Percentiles rank a stretch among this genome's conserved stretches.
These are phyloP conservation scores for Yarrowia sp. DNA, from an alignment of 805 yeast genomes.

Conservation along the genomic window DNA sequence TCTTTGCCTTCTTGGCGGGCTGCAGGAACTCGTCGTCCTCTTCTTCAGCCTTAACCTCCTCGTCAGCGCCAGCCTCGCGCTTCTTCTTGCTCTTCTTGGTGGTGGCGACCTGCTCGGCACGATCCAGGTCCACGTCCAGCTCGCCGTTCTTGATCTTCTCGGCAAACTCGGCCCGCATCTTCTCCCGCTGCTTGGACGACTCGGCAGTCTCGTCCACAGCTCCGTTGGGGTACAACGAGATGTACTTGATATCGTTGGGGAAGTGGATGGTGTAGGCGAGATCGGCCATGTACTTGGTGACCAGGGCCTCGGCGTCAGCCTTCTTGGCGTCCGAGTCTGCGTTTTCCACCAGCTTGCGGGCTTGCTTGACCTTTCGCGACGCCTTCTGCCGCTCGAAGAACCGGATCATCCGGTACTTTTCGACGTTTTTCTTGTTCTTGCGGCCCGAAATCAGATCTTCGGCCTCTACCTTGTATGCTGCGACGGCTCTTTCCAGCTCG, in stretches of 20 bases:
- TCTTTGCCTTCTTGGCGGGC: conserved; percentile 35
- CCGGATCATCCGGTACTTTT: conserved; percentile 87
- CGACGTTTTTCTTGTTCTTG: conserved; percentile 52
- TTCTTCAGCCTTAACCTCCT: conserved; percentile 10
- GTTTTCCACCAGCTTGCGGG: conserved; percentile 39
- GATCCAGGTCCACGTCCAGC: conserved; percentile 57
- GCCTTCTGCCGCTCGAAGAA: conserved; percentile 92
- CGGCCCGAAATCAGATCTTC: conserved; percentile 46
- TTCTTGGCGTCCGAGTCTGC: conserved; percentile 31
- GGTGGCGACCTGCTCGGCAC: conserved; percentile 38
- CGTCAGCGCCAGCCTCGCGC: conserved; percentile 17
- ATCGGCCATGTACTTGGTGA: conserved; percentile 62
- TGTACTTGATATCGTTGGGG: conserved; percentile 77
- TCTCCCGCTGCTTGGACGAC: conserved; percentile 39
- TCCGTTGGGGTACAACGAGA: conserved; percentile 66
- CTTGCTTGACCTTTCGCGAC: conserved; percentile 58
- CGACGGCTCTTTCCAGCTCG: conserved; percentile 63
- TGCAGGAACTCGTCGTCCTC: conserved; percentile 30
- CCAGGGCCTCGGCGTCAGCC: conserved; percentile 35
- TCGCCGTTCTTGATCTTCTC: conserved; percentile 51
- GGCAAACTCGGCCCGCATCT: conserved; percentile 54
- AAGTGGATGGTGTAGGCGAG: conserved; percentile 70
- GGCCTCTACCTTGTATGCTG: conserved; percentile 60
- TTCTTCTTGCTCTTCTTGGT: conserved; percentile 29
- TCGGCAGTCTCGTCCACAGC: conserved; percentile 43